phyloP scores from a whole-genome alignment of 202 grass and related monocot genomes.

The Zoysia matrella region DNA sequence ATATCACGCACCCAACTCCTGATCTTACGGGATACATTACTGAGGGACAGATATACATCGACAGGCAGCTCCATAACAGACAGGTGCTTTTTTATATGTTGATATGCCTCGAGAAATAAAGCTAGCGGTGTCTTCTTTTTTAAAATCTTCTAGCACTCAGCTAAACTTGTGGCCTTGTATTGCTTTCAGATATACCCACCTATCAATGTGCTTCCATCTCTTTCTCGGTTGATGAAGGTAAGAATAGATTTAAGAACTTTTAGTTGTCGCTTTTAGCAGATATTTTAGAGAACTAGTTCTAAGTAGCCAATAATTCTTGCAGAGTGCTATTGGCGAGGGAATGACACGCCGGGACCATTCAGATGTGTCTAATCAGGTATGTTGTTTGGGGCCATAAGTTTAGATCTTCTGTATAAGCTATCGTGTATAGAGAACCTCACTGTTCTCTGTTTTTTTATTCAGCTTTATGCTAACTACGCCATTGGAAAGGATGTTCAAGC shows the following conservation, averaged over 20 bases:
- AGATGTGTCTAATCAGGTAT: slow-evolving; percentile 98
- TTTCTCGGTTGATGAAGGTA: slow-evolving; percentile 99
- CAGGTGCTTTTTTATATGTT: not conserved
- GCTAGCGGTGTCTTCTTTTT: too few species aligned
- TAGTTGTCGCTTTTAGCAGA: slow-evolving; percentile 1
- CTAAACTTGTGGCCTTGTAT: slow-evolving; percentile 21
- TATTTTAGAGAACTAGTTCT: slow-evolving; percentile 18
- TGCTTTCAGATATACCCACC: too few species aligned
- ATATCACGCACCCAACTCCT: too few species aligned
- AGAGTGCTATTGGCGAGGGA: too few species aligned
- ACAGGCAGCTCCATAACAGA: too few species aligned
- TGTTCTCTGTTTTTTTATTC: too few species aligned
- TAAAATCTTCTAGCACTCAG: too few species aligned
- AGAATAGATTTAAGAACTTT: slow-evolving; percentile 22
- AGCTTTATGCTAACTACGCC: slow-evolving; percentile 98
- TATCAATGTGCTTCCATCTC: too few species aligned
- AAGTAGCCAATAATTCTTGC: slow-evolving; percentile 40
- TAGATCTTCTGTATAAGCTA: too few species aligned
- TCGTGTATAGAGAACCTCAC: too few species aligned
- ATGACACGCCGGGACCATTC: slow-evolving; percentile 96
- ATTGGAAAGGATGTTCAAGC: slow-evolving; percentile 99
- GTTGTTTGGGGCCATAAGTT: slow-evolving; percentile 22
- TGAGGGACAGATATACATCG: too few species aligned
- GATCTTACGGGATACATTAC: too few species aligned
- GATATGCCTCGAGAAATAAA: not conserved